Base-by-base conservation (phyloP, 148 eudicot species). In the Fagopyrum homotropicum region DNA sequence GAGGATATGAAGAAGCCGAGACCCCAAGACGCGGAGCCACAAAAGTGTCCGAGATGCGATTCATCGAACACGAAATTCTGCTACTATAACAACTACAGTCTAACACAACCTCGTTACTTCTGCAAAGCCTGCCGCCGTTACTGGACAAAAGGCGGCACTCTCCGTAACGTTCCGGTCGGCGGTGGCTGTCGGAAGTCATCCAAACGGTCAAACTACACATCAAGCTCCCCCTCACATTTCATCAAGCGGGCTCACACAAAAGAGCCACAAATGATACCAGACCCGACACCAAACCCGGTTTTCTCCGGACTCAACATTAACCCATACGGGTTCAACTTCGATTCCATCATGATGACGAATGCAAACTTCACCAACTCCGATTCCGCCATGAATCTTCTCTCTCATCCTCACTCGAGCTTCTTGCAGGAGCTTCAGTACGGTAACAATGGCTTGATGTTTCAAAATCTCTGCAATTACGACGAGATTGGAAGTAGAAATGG, bases 11-110 rank as follows among this genome's bases (percentile, higher is more conserved):
- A 66, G 71, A 66, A 66, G 71, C 71, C 9, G 45, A n/a, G 71
- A 9, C 71, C 71, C 17, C 71, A 45, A 19, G 71, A 66, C 7
- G 45, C 6, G 4, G 71, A 15, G 47, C 71, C 71, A 4, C 71
- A 66, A 12, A 16, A 40, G 16, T 66, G 71, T 46, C 71, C 71
- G 3, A 1, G 71, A 14, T 66, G 71, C 71, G 46, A 66, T 0
- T 66, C 71, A 8, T 14, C 19, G 46, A 66, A 66, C 71, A 66
- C 71, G 46, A 66, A 66, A 7, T 66, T 66, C 71, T 66, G 71
- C 47, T 66, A 66, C 71, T 66, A 66, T 47, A 66, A 66, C 71
- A 66, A 66, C 71, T 66, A 66, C 71, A 66, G 71, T 46, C 71
- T 66, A 3, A 66, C 46, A 5, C 71, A 66, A 7, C 71, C 71